phyloP scores from a whole-genome alignment of 78 protist genomes.

The Monocercomonoides exilis region DNA sequence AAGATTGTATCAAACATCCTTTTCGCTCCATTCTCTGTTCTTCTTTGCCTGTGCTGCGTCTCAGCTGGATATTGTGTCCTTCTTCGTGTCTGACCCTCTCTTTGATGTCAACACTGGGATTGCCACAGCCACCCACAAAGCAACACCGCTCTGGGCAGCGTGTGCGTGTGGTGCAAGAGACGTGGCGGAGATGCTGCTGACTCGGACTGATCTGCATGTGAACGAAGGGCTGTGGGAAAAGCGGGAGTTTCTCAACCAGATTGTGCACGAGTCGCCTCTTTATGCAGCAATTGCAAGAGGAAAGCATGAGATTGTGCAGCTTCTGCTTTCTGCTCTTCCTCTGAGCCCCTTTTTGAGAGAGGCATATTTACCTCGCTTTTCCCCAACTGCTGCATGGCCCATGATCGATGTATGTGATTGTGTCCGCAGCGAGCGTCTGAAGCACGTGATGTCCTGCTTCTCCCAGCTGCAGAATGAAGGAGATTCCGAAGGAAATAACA shows the following conservation, averaged over 20 bases:
- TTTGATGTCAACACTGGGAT: slow-evolving; percentile 1
- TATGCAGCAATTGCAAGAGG: neutral
- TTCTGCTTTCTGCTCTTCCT: neutral
- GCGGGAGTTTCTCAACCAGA: neutral
- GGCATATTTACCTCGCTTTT: too few relatives aligned
- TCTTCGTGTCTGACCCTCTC: neutral
- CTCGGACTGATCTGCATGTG: neutral
- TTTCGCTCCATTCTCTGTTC: neutral
- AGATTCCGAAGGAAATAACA: too few relatives aligned
- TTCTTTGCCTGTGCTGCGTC: neutral
- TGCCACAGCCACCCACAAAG: neutral
- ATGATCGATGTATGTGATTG: too few relatives aligned
- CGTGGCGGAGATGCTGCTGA: neutral
- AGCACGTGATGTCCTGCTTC: too few relatives aligned
- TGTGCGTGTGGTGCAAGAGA: neutral
- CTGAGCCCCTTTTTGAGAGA: neutral
- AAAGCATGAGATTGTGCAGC: neutral
- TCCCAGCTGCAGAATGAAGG: too few relatives aligned
- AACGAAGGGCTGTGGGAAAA: neutral
- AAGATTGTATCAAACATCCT: too few relatives aligned
- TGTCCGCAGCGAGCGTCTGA: too few relatives aligned
- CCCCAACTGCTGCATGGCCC: too few relatives aligned
- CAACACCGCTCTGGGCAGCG: neutral
- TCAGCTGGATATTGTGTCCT: neutral
- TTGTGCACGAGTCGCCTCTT: neutral